These are phyloP conservation scores for Alternaria consortialis DNA, from an alignment of 2,329 filamentous ascomycete species.

Conservation along the genomic window DNA sequence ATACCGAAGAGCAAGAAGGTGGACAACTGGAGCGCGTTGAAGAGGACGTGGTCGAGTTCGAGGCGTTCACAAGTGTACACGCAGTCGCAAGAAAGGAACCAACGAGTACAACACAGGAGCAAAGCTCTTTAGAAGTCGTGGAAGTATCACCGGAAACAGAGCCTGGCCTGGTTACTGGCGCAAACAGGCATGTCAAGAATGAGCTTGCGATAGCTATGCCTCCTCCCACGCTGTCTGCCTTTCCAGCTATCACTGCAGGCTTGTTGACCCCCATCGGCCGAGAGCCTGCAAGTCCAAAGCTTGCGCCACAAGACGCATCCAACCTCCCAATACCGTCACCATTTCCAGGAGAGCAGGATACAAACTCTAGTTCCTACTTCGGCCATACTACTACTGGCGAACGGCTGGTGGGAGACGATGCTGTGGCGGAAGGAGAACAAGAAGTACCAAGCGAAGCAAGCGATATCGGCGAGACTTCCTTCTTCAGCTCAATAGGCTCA, in stretches of 20 bases:
- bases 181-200: background rate
- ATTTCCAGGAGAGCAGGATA: constrained; percentile 45
- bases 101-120: constrained; percentile 6
- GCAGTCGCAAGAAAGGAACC: background rate
- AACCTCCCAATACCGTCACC: constrained; percentile 51
- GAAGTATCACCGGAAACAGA: constrained; percentile 6
- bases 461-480: constrained; percentile 44
- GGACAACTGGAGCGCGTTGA: background rate
- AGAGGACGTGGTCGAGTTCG: background rate
- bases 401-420: constrained; percentile 7
- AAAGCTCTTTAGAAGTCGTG: constrained; percentile 2
- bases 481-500: constrained; percentile 46
- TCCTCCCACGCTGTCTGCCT: constrained; percentile 39
- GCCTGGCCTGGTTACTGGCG: background rate
- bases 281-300: constrained; percentile 46
- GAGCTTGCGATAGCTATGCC: constrained; percentile 39
- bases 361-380: constrained; percentile 37
- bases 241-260: constrained; percentile 27
- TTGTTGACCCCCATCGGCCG: constrained; percentile 43
- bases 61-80: background rate
- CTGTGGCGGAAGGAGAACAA: constrained; percentile 11
- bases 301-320: constrained; percentile 46
- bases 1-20: constrained; percentile 15
- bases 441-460: constrained; percentile 29
- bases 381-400: constrained; percentile 26